Evolutionary conservation across 768 basidiomycete genomes (phyloP), one percentile per base, ranked within the genome.

Genomic region (Melanogaster broomeanus): DNA sequence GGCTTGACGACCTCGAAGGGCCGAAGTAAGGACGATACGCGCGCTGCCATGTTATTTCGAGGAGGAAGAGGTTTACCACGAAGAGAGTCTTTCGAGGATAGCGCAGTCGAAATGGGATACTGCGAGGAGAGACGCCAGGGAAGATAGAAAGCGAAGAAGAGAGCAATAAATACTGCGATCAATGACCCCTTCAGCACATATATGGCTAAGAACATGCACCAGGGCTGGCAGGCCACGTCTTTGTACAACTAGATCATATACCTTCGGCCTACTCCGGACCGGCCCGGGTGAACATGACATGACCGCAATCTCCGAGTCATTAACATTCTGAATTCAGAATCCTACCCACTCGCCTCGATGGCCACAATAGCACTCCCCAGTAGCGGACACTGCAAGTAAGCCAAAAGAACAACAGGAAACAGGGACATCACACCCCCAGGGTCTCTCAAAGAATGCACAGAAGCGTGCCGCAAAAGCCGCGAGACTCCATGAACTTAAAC

Each of bases 401-500:
- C 44, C 38, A 43, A 44, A 49, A 22, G 61, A 61, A 49, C 43
- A 34, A 55, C 58, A 50, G 15, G 45, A 51, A 41, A 21, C 41
- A 33, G 50, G 55, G 25, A 41, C 45, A 44, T 56, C 56, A 48
- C 58, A 53, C 51, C 48, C 53, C 37, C 59, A 55, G 38, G 64
- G 75, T 30, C 78, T 86, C 51, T 91, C 90, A 28, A 93, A 93
- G 68, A 90, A 81, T 27, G 87, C 89, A 3, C 78, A 82, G 61
- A 93, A 93, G 67, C 87, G 80, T 63, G 81, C 83, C 3, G 83
- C 82, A n/a, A 89, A 80, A 67, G 83, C 83, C 15, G 83, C 85
- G 42, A 78, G 78, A n/a, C 68, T 80, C 54, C 82, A 80, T 11
- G 84, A 82, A 21, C 61, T 71, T 38, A 95, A 92, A 73, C 73